These are phyloP conservation scores for Rhynchosporium agropyri DNA, from an alignment of 2,329 filamentous ascomycete genomes.

Conservation along the genomic window DNA sequence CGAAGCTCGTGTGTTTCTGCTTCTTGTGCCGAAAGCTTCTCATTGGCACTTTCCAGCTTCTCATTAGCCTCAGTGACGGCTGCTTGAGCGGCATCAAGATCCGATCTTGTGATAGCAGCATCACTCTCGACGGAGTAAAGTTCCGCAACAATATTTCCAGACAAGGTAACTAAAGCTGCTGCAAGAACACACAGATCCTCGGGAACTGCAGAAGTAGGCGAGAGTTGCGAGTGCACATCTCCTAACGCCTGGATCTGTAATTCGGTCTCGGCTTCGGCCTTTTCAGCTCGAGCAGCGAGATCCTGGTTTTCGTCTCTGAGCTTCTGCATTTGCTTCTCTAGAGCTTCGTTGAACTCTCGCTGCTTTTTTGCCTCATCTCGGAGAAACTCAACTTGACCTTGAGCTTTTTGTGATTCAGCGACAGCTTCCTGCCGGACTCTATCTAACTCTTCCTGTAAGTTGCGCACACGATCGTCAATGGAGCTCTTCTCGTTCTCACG, in stretches of 20 bases:
- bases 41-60: constrained; percentile 58
- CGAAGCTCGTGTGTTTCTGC: constrained; percentile 54
- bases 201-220: constrained; percentile 55
- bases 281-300: constrained; percentile 53
- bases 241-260: constrained; percentile 57
- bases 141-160: constrained; percentile 62
- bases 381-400: constrained; percentile 65
- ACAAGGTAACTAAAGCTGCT: constrained; percentile 60
- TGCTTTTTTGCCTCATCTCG: constrained; percentile 62
- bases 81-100: constrained; percentile 62
- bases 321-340: constrained; percentile 59
- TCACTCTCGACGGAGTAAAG: constrained; percentile 62
- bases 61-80: constrained; percentile 57
- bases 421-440: constrained; percentile 59
- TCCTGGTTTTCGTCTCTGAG: constrained; percentile 58
- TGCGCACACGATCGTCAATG: constrained; percentile 68
- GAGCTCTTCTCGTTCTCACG: constrained; percentile 78
- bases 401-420: constrained; percentile 59
- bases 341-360: constrained; percentile 59
- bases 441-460: constrained; percentile 72
- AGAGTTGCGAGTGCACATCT: constrained; percentile 61
- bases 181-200: constrained; percentile 60
- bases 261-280: constrained; percentile 54
- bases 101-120: constrained; percentile 60
- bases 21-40: constrained; percentile 56